These are phyloP conservation scores for Penicillium capsulatum DNA, from an alignment of 2,329 filamentous ascomycete genomes.

Conservation along the genomic window DNA sequence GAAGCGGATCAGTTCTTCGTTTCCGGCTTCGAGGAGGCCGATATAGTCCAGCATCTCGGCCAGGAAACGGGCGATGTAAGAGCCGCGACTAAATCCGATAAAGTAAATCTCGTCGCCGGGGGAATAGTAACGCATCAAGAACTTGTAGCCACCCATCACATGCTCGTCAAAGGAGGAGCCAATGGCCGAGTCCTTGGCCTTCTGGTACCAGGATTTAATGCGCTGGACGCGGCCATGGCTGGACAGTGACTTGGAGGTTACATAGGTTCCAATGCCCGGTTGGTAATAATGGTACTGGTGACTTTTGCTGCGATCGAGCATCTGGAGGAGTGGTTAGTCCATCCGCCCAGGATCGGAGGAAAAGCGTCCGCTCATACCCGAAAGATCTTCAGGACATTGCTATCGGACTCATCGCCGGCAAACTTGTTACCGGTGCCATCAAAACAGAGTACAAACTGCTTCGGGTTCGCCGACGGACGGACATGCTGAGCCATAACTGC, in stretches of 20 bases:
- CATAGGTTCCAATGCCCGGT: constrained; percentile 45
- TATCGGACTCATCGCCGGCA: constrained; percentile 42
- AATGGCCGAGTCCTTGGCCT: constrained; percentile 63
- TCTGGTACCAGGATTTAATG: constrained; percentile 52
- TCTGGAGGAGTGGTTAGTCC: constrained; percentile 19
- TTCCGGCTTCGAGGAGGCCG: constrained; percentile 72
- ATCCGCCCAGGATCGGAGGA: background rate
- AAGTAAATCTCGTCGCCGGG: constrained; percentile 61
- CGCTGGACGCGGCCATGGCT: constrained; percentile 35
- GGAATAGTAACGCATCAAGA: constrained; percentile 69
- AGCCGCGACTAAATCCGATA: constrained; percentile 69
- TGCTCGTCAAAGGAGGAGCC: constrained; percentile 78
- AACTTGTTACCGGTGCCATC: constrained; percentile 46
- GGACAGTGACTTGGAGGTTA: constrained; percentile 34
- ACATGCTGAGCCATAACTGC: constrained; percentile 18
- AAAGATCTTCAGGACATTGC: constrained; percentile 47
- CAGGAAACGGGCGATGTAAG: constrained; percentile 69
- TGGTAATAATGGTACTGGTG: constrained; percentile 44
- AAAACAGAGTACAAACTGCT: constrained; percentile 43
- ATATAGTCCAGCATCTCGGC: constrained; percentile 84
- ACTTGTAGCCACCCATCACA: constrained; percentile 77
- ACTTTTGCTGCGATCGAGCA: constrained; percentile 40
- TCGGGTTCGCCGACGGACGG: constrained; percentile 22
- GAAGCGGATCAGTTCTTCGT: constrained; percentile 79
- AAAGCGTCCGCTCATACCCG: constrained; percentile 28